Evolutionary conservation across 106 monocot genomes (phyloP).

Genomic region (Phalaenopsis aphrodite): DNA sequence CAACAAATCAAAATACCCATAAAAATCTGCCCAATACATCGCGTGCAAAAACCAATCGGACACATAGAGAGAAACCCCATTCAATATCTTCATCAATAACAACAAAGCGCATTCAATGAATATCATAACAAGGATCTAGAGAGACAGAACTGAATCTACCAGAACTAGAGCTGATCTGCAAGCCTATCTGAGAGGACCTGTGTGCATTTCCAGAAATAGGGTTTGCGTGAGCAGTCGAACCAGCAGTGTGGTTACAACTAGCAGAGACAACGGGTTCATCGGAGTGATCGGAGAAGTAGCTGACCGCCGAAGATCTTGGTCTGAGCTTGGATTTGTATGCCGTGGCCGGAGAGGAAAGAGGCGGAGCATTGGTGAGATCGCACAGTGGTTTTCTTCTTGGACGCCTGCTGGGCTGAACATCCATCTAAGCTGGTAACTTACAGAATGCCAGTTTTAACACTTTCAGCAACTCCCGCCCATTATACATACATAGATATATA

Average conservation of each 20-base stretch:
- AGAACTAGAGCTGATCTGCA: neutral
- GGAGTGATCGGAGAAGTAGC: neutral
- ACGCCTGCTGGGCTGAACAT: neutral
- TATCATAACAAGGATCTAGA: neutral
- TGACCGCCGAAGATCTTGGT: neutral
- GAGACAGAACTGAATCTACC: neutral
- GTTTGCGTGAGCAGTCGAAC: neutral
- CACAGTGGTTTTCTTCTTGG: neutral
- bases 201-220: neutral
- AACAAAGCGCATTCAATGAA: neutral
- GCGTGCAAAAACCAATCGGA: neutral
- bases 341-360: neutral
- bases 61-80: neutral
- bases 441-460: too few species aligned
- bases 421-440: neutral
- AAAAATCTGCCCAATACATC: neutral
- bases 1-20: neutral
- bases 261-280: neutral
- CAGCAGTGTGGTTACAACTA: neutral
- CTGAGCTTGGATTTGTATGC: constrained; percentile 1
- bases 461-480: too few species aligned
- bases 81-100: neutral
- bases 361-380: neutral
- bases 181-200: neutral
- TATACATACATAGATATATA: too few species aligned